Percentiles rank a stretch among this genome's conserved stretches.
These are phyloP conservation scores for Betula pendula DNA, from an alignment of 306 rosid species.

Conservation along the genomic window DNA sequence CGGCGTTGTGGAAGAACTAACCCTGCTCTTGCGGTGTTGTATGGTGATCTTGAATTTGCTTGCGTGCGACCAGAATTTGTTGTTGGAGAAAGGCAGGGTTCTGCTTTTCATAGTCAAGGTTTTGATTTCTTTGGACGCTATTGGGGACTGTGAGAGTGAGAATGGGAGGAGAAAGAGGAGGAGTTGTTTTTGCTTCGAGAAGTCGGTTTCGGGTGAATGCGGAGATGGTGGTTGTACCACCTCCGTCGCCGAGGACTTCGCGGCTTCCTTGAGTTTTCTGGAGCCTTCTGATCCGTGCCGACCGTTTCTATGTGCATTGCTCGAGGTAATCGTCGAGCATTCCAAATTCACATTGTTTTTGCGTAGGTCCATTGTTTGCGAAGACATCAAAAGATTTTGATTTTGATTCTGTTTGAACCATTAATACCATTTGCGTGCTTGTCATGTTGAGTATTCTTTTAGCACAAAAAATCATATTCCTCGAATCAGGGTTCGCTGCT, in stretches of 20 bases:
- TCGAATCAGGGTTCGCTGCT: neutral
- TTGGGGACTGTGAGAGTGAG: slow-evolving; percentile 23
- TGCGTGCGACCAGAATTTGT: slow-evolving; percentile 30
- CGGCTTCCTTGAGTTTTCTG: slow-evolving; percentile 38
- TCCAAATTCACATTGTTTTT: no score
- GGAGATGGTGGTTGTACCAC: slow-evolving; percentile 13
- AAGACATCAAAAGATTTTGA: neutral
- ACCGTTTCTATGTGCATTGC: slow-evolving; percentile 57
- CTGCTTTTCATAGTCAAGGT: slow-evolving; percentile 40
- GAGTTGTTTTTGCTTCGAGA: slow-evolving; percentile 29
- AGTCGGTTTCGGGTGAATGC: slow-evolving; percentile 37
- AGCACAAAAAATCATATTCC: neutral
- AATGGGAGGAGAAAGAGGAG: slow-evolving; percentile 2
- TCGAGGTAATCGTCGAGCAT: slow-evolving; percentile 51
- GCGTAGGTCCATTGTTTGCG: neutral
- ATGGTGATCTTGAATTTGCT: slow-evolving; percentile 47
- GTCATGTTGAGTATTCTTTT: neutral
- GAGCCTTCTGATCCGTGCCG: slow-evolving; percentile 46
- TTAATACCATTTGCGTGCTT: neutral
- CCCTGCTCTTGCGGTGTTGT: slow-evolving; percentile 59
- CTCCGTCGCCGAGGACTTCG: slow-evolving; percentile 32
- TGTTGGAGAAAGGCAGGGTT: slow-evolving; percentile 37
- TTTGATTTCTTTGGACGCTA: slow-evolving; percentile 31
- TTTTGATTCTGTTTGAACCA: neutral
- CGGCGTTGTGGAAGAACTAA: slow-evolving; percentile 42